These are phyloP conservation scores for Raddia guianensis DNA, from an alignment of 176 grass and related monocot species.

Conservation along the genomic window DNA sequence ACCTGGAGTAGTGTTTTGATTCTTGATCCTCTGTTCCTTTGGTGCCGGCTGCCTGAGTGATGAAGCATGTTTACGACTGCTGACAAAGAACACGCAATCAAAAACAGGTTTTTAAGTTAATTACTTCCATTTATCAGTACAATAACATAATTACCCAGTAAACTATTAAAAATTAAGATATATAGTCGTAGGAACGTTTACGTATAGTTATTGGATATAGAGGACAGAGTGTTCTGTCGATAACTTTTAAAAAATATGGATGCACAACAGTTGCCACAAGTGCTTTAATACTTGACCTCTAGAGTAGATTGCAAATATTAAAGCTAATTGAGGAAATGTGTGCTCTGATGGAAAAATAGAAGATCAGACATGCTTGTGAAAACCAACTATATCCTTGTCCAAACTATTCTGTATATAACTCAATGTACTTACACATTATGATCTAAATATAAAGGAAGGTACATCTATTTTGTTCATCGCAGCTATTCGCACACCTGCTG, in stretches of 20 bases:
- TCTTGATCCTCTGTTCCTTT: constrained; percentile 66
- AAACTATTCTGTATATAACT: background rate
- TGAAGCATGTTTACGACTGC: constrained; percentile 59
- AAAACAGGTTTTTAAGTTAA: background rate
- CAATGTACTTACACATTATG: background rate
- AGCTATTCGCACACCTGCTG: background rate
- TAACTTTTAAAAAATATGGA: too few species aligned
- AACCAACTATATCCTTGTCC: background rate
- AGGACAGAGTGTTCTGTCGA: too few species aligned
- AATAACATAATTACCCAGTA: background rate
- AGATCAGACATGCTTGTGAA: background rate
- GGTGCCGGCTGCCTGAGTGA: constrained; percentile 59
- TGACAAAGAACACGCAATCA: constrained; percentile 15
- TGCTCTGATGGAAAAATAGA: background rate
- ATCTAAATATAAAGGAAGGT: background rate
- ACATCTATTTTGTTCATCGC: background rate
- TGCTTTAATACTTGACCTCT: constrained; percentile 22
- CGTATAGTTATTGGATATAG: background rate
- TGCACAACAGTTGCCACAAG: background rate
- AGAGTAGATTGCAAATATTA: background rate
- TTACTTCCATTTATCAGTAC: background rate
- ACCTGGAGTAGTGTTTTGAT: constrained; percentile 63
- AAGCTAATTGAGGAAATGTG: background rate
- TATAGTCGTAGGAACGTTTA: background rate
- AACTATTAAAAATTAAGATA: background rate